phyloP scores from a whole-genome alignment of 2,329 filamentous ascomycete species.

The Epichloe aotearoae region DNA sequence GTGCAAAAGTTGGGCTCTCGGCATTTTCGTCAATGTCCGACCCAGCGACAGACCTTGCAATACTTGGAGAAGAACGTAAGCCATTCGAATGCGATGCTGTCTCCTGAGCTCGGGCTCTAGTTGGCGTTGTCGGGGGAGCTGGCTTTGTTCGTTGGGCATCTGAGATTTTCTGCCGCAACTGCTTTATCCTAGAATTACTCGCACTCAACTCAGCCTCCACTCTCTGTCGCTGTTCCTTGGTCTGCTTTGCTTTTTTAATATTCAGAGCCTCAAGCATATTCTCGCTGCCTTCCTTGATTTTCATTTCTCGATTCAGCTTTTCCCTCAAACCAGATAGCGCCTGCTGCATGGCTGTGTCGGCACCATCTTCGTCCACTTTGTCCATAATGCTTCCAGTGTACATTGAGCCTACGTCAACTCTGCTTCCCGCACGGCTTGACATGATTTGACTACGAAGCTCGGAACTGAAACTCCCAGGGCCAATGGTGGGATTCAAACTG shows the following conservation, averaged over 20 bases:
- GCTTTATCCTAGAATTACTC: conserved; percentile 61
- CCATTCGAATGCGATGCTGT: conserved; percentile 30
- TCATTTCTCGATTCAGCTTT: conserved; percentile 84
- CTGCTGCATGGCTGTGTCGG: conserved; percentile 49
- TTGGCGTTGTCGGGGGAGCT: conserved; percentile 37
- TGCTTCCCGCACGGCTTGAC: conserved; percentile 21
- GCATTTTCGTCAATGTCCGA: conserved; percentile 54
- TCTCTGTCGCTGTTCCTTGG: conserved; percentile 66
- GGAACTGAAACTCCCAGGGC: conserved; percentile 77
- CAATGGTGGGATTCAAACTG: conserved; percentile 57
- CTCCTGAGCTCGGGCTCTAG: conserved; percentile 36
- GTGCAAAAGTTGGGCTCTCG: conserved; percentile 83
- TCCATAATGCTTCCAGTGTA: conserved; percentile 33
- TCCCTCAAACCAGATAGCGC: conserved; percentile 65
- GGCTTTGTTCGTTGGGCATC: conserved; percentile 42
- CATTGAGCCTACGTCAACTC: conserved; percentile 21
- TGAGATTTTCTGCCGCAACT: conserved; percentile 45
- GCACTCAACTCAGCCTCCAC: conserved; percentile 84
- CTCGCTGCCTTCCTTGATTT: conserved; percentile 95
- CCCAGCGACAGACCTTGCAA: conserved; percentile 39
- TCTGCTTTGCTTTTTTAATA: conserved; percentile 89
- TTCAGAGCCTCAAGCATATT: conserved; percentile 94
- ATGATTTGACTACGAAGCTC: conserved; percentile 63
- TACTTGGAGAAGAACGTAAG: conserved; percentile 44
- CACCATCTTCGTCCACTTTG: conserved; percentile 50